A percentile compares a stretch with the other conserved stretches of the same genome.
These are phyloP conservation scores for Saturnispora serradocipensis DNA, from an alignment of 805 yeast genomes.

Conservation along the genomic window DNA sequence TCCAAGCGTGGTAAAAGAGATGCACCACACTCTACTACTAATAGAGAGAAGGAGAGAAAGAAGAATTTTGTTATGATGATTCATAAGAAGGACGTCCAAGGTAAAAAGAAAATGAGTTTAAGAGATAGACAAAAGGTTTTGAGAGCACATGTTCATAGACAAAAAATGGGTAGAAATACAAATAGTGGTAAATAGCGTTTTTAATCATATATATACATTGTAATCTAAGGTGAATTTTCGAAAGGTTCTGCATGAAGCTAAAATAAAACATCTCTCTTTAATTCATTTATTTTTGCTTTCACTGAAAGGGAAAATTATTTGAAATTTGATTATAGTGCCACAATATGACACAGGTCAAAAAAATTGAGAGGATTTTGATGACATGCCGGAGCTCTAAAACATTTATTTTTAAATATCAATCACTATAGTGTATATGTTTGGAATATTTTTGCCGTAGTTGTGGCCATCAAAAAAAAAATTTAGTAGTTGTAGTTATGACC, in stretches of 20 bases:
- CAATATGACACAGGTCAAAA: no score
- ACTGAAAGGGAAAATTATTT: no score
- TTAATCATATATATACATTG: not conserved
- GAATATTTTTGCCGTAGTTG: no score
- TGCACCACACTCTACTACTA: slow-evolving; percentile 82
- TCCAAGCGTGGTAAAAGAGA: slow-evolving; percentile 75
- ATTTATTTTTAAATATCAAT: no score
- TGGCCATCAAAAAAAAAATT: no score
- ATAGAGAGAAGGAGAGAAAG: slow-evolving; percentile 92
- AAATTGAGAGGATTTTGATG: no score
- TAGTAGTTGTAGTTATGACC: no score
- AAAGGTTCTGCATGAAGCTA: not conserved
- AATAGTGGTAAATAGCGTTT: slow-evolving; percentile 4
- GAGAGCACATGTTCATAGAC: slow-evolving; percentile 79
- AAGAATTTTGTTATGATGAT: slow-evolving; percentile 99
- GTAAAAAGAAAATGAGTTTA: slow-evolving; percentile 82
- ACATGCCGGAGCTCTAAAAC: no score
- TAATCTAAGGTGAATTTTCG: not conserved
- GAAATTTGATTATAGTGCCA: no score
- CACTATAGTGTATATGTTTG: no score
- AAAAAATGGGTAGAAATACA: slow-evolving; percentile 47
- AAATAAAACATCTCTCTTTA: no score
- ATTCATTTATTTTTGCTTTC: no score
- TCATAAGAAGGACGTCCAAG: slow-evolving; percentile 89
- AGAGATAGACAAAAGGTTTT: slow-evolving; percentile 84